Base-by-base conservation (phyloP, 345 rosid genomes). In the Aquilaria yunnanensis region DNA sequence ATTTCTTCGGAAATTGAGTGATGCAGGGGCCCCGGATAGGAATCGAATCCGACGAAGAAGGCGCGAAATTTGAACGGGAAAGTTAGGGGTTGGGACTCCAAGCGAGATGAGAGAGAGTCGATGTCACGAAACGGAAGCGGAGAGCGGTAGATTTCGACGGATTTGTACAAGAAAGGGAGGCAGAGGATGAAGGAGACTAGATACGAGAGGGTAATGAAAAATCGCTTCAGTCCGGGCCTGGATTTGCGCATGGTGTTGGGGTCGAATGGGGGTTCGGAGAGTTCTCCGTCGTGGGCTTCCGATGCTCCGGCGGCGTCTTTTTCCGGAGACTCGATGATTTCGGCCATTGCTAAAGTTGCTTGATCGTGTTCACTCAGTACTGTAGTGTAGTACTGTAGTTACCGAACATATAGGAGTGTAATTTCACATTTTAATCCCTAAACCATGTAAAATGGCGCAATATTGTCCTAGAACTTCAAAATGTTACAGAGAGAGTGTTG, bases 91-190 rank as follows among this genome's bases (percentile, higher is more conserved):
- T 75, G 64, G 57, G 88, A 80, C 53, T 77, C 69, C 62, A 82
- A 69, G 60, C 82, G 80, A 60, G 67, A 60, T 10, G 86, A 79
- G 43, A 94, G 78, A 1, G 74, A 71, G 47, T 83, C 86, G 55
- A 94, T 85, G 29, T 90, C 99, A 60, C 65, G 63, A 52, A 90
- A 94, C 10, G 97, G 96, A 9, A 94, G 82, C 62, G 92, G 85
- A 12, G 97, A 88, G 29, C 97, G 92, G 68, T 94, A 88, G 48
- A 94, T 94, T 66, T 90, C 97, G 3, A 88, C 91, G 41, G 99
- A 86, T 72, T 90, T 94, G 91, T 90, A 90, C 37, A 94, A 68
- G 56, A 90, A 75, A 0, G 93, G 91, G 2, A 88, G 61, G 83
- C 91, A 88, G 70, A 92, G 64, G 55, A 94, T 54, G 82, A 94